Evolutionary conservation across 208 protist species (phyloP).

Genomic region (Leptomonas pyrrhocoris): DNA sequence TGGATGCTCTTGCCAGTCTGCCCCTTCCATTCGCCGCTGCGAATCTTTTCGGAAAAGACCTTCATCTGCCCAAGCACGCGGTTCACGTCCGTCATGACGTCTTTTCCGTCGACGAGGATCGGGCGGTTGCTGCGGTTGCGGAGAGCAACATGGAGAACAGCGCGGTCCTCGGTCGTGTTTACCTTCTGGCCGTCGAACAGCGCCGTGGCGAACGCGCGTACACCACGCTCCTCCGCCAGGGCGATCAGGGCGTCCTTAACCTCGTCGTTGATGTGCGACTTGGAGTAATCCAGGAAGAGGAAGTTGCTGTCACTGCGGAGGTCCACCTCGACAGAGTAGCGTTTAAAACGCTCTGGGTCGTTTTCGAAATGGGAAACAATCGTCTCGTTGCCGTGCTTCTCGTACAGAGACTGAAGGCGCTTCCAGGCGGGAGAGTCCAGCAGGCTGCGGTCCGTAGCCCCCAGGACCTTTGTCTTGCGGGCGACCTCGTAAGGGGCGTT

Average conservation of each 20-base stretch:
- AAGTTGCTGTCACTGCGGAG: conserved; percentile 74
- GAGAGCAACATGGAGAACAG: conserved; percentile 96
- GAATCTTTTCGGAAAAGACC: conserved; percentile 85
- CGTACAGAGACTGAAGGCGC: conserved; percentile 70
- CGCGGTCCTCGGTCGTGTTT: conserved; percentile 94
- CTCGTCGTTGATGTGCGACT: conserved; percentile 95
- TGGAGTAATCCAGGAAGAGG: conserved; percentile 96
- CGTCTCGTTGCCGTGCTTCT: conserved; percentile 57
- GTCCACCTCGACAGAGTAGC: conserved; percentile 73
- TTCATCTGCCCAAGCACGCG: conserved; percentile 93
- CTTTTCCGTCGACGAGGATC: conserved; percentile 92
- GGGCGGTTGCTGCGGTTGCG: conserved; percentile 92
- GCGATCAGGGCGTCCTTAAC: conserved; percentile 86
- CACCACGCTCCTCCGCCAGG: conserved; percentile 83
- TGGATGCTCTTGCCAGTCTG: conserved; percentile 94
- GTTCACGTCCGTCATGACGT: conserved; percentile 95
- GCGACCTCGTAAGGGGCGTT: conserved; percentile 62
- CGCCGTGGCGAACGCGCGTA: conserved; percentile 72
- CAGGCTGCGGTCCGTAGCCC: conserved; percentile 44
- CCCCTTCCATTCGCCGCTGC: conserved; percentile 93
- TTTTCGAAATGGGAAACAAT: conserved; percentile 76
- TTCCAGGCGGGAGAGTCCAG: conserved; percentile 57
- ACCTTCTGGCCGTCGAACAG: conserved; percentile 96
- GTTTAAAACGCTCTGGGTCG: conserved; percentile 62
- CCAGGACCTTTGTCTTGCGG: conserved; percentile 52